Evolutionary conservation across 805 yeast species (phyloP).

Genomic region (Cyberlindnera sargentensis): DNA sequence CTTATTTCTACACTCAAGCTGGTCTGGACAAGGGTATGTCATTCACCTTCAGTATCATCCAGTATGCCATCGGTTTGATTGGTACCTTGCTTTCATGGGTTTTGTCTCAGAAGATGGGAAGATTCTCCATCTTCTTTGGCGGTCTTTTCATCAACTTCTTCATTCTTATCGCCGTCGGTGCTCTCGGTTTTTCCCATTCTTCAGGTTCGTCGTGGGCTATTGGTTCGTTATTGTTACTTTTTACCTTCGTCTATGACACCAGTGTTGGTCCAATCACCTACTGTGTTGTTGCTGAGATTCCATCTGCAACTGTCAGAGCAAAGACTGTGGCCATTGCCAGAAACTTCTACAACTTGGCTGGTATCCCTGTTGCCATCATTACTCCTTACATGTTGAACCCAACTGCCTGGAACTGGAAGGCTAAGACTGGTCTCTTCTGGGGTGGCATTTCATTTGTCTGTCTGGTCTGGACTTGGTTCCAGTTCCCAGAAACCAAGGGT

Average conservation of each 20-base stretch:
- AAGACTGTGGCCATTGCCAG: conserved; percentile 33
- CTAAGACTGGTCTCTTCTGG: conserved; percentile 39
- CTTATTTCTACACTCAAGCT: conserved; percentile 43
- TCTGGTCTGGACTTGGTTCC: conserved; percentile 38
- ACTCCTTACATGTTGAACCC: conserved; percentile 43
- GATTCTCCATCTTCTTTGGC: conserved; percentile 25
- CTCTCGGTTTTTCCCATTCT: conserved; percentile 16
- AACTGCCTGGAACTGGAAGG: conserved; percentile 35
- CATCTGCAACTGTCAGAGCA: conserved; percentile 33
- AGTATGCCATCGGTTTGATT: conserved; percentile 26
- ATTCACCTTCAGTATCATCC: conserved; percentile 32
- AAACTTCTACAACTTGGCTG: conserved; percentile 26
- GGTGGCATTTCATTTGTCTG: conserved; percentile 29
- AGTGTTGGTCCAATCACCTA: conserved; percentile 36
- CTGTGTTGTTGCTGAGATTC: conserved; percentile 32
- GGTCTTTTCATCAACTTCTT: conserved; percentile 12
- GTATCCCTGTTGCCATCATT: conserved; percentile 30
- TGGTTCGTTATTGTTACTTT: conserved; percentile 25
- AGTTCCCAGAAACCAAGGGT: conserved; percentile 49
- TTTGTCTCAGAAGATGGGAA: conserved; percentile 25
- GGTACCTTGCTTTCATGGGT: conserved; percentile 29
- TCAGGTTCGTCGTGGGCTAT: conserved; percentile 21
- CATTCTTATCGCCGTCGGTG: conserved; percentile 23
- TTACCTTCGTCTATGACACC: conserved; percentile 29
- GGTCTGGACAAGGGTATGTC: conserved; percentile 37